Evolutionary conservation across 352 stramenopile genomes (phyloP), one percentile per base, ranked within the genome.

Genomic region (Pythium dissimile): DNA sequence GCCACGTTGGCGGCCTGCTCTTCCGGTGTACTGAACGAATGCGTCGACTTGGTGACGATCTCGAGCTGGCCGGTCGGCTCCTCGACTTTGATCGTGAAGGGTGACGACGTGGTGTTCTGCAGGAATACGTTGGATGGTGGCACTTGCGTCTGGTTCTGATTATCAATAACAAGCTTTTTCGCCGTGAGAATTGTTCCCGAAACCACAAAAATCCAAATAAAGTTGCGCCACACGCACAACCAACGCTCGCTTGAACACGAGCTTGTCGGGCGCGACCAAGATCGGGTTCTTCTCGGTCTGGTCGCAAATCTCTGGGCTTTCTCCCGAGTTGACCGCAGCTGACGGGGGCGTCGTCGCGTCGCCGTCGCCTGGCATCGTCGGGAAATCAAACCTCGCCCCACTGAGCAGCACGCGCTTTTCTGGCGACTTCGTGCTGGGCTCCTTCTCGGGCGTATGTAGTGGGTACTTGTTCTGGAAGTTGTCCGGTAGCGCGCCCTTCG

Each of bases 121-220:
- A 94, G 53, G 31, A 90, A 92, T 16, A 94, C 72, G 49, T 92
- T 94, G 8, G 74, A 81, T 0, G 84, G 76, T 18, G 81, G 64
- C 27, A 77, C 61, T 44, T 81, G 66, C 3, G 59, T 46, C 15
- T 61, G 44, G 24, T 77, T 69, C 72, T 81, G 35, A 3, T 16
- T 8, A 21, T 20, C 28, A 1, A 32, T 26, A 2, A 24, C 16
- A 18, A 15, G 21, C 13, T 31, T 32, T n/a, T 23, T 32, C 32
- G 23, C 23, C 23, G 13, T 4, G 11, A 48, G 13, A n/a, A n/a
- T n/a, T n/a, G n/a, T n/a, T n/a, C n/a, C n/a, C n/a, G n/a, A n/a
- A n/a, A n/a, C n/a, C n/a, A n/a, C n/a, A 32, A 32, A 32, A 11
- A 53, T 30, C 30, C 5, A n/a, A 26, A 34, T n/a, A 16, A 27